Evolutionary conservation across 805 yeast species (phyloP).

Genomic region (Aciculoconidium aculeatum): DNA sequence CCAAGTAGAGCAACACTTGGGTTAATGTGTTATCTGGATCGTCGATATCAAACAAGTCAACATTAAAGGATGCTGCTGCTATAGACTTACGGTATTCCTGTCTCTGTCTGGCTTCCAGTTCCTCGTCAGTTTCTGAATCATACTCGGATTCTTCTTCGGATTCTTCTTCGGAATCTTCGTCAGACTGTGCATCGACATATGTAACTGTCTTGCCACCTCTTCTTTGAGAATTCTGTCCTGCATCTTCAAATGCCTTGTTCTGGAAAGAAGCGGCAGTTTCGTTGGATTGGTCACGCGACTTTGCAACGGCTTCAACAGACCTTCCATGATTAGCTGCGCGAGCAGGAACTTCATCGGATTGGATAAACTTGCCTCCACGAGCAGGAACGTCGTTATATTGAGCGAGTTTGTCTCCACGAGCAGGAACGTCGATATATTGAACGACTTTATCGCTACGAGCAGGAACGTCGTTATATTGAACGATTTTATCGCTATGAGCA

Average conservation of each 20-base stretch:
- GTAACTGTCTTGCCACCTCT: slow-evolving; percentile 7
- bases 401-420: too few species aligned
- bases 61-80: slow-evolving; percentile 57
- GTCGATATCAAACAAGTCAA: slow-evolving; percentile 71
- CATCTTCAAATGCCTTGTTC: slow-evolving; percentile 1
- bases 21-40: slow-evolving; percentile 86
- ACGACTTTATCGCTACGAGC: too few species aligned
- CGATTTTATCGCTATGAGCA: too few species aligned
- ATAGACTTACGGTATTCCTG: slow-evolving; percentile 41
- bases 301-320: too few species aligned
- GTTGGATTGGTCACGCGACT: too few species aligned
- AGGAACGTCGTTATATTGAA: too few species aligned
- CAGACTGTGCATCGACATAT: slow-evolving; percentile 10
- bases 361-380: slow-evolving; percentile 7
- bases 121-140: slow-evolving; percentile 15
- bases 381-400: too few species aligned
- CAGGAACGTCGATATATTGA: too few species aligned
- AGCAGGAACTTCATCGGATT: slow-evolving; percentile 3
- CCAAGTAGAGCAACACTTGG: slow-evolving; percentile 77
- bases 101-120: slow-evolving; percentile 33
- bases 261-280: too few species aligned
- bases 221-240: too few species aligned
- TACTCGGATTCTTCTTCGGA: slow-evolving; percentile 16
- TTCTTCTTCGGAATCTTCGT: slow-evolving; percentile 15
- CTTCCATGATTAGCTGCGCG: too few species aligned